phyloP scores from a whole-genome alignment of 257 asterid species.

The Orobanche coerulescens region DNA sequence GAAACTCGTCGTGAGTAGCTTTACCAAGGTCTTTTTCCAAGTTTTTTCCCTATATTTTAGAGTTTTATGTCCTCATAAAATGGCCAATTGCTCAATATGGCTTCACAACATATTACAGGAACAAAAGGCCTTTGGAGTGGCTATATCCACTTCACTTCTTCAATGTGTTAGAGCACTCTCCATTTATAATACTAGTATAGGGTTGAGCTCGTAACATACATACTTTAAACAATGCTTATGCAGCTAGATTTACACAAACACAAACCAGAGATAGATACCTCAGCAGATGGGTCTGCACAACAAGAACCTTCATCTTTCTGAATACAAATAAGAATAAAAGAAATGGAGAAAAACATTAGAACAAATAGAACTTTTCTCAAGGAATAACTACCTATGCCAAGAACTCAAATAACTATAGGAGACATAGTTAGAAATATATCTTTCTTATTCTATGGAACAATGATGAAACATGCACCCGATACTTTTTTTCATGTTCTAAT shows the following conservation, averaged over 20 bases:
- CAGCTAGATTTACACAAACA: not conserved
- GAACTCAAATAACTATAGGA: constrained; percentile 8
- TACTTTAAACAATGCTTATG: not conserved
- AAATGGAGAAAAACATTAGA: constrained; percentile 10
- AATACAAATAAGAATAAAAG: constrained; percentile 19
- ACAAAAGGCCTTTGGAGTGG: too few relatives aligned
- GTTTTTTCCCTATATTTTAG: too few relatives aligned
- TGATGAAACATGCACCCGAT: not conserved
- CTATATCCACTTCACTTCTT: too few relatives aligned
- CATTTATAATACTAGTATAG: not conserved
- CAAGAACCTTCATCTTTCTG: constrained; percentile 60
- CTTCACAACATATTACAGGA: too few relatives aligned
- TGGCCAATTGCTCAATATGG: too few relatives aligned
- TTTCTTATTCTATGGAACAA: not conserved
- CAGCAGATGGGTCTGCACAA: constrained; percentile 68
- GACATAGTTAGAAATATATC: constrained; percentile 1
- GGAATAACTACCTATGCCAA: not conserved
- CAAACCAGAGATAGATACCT: constrained; percentile 35
- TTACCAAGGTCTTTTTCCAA: too few relatives aligned
- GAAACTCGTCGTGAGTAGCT: too few relatives aligned
- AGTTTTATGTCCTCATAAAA: too few relatives aligned
- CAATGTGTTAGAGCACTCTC: too few relatives aligned
- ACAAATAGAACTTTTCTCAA: constrained; percentile 7
- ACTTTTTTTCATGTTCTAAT: not conserved
- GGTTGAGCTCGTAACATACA: not conserved